Evolutionary conservation across 228 moss, liverwort and hornwort genomes (phyloP), one percentile per base, ranked within the genome.

Genomic region (Sphagnum magellanicum): DNA sequence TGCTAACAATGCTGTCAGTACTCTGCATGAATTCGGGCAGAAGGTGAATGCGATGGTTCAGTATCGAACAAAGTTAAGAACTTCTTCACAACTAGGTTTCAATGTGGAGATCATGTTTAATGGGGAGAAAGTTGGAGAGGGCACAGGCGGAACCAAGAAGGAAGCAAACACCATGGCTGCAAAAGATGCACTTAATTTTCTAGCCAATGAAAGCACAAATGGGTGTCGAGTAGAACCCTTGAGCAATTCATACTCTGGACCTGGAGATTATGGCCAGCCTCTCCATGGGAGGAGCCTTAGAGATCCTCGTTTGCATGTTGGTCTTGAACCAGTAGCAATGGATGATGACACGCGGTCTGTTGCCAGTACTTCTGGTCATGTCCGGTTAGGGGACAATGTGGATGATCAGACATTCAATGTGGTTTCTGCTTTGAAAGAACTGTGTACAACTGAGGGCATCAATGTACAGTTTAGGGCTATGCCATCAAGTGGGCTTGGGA

Each of bases 401-500:
- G 81, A 81, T 67, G 83, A 82, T 17, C 85, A 71, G 13, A 65
- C 82, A 12, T 82, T 78, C 70, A 93, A 94, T 80, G 83, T 83
- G 74, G 98, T 98, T 61, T 74, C 83, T 70, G 88, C 84, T 65
- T 83, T 98, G 73, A 98, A 93, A 75, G 94, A 92, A 65, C 73
- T 87, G 90, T 96, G 95, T 81, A 96, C 95, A 74, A 78, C 86
- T 68, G 86, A 90, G 49, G 95, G 92, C 67, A 92, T 96, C 51
- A 96, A 96, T 83, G 92, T 96, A 63, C 92, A 96, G 62, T 96
- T 92, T 51, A 90, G 92, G 72, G 89, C 91, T 61, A 82, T 96
- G 72, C 88, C 92, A 66, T 73, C 92, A 68, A 81, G 82, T 71
- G 89, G 87, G 48, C 61, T 79, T 79, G 85, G 79, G 17, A 76